These are phyloP conservation scores for Trichoderma koningii DNA, from an alignment of 2,329 filamentous ascomycete genomes.

Conservation along the genomic window DNA sequence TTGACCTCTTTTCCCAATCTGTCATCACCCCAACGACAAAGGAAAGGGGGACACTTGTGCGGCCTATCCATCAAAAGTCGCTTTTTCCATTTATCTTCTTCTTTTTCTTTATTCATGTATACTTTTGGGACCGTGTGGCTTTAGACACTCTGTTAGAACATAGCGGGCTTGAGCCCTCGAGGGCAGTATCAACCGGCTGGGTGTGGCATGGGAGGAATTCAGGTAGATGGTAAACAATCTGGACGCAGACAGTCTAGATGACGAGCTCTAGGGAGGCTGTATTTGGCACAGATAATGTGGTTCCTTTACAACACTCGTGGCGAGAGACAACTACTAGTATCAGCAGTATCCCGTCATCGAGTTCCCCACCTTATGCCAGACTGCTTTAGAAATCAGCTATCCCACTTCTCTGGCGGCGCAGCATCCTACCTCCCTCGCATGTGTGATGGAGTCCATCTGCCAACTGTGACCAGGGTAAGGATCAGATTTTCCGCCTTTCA, in stretches of 20 bases:
- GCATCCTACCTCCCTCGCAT: not conserved
- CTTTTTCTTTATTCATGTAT: not conserved
- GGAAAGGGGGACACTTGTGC: not conserved
- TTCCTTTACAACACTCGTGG: not conserved
- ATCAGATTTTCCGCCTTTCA: not conserved
- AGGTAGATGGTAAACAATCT: conserved; percentile 7
- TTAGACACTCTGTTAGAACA: conserved; percentile 16
- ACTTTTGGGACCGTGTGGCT: conserved; percentile 8
- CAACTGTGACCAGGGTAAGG: not conserved
- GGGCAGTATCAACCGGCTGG: conserved; percentile 12
- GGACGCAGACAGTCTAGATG: not conserved
- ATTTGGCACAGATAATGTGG: not conserved
- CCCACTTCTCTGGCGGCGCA: not conserved
- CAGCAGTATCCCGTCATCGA: too few species aligned
- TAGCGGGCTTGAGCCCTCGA: conserved; percentile 20
- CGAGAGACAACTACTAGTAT: not conserved
- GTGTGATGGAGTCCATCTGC: not conserved
- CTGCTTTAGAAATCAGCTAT: not conserved
- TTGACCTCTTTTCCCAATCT: not conserved
- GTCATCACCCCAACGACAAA: not conserved
- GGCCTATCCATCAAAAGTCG: not conserved
- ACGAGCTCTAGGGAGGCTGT: not conserved
- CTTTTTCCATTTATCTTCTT: not conserved
- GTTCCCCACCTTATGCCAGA: too few species aligned
- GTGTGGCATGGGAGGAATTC: not conserved